A percentile compares a stretch with the other conserved stretches of the same genome.
These are phyloP conservation scores for Trifolium fragiferum DNA, from an alignment of 306 rosid species.

Conservation along the genomic window DNA sequence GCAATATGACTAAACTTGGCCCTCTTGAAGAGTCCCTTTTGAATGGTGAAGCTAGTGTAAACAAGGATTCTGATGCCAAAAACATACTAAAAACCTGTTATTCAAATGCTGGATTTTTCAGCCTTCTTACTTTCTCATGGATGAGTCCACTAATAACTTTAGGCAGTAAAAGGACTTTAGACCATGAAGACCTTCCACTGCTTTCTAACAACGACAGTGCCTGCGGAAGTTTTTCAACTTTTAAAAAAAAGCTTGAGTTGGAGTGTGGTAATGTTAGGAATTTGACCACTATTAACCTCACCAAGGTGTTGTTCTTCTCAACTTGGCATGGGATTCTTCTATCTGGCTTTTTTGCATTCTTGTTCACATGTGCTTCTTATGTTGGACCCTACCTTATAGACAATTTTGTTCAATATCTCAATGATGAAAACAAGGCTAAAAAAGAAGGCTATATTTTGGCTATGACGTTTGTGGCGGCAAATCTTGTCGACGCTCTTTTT, in stretches of 20 bases:
- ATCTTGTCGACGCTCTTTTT: slow-evolving; percentile 68
- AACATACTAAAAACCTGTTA: slow-evolving; percentile 50
- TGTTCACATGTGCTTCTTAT: slow-evolving; percentile 63
- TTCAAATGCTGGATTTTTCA: slow-evolving; percentile 69
- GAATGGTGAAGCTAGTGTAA: slow-evolving; percentile 48
- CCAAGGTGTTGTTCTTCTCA: slow-evolving; percentile 57
- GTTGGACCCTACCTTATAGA: slow-evolving; percentile 87
- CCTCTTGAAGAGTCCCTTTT: slow-evolving; percentile 70
- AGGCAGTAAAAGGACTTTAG: slow-evolving; percentile 71
- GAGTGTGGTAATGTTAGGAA: slow-evolving; percentile 46
- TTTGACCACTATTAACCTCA: slow-evolving; percentile 61
- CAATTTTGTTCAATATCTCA: slow-evolving; percentile 71
- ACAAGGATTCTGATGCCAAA: slow-evolving; percentile 38
- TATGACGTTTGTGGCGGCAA: slow-evolving; percentile 61
- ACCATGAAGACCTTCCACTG: slow-evolving; percentile 80
- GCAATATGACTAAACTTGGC: slow-evolving; percentile 41
- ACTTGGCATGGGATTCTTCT: slow-evolving; percentile 63
- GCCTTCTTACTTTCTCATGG: slow-evolving; percentile 80
- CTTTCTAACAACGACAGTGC: slow-evolving; percentile 61
- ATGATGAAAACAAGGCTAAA: slow-evolving; percentile 54
- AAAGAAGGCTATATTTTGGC: slow-evolving; percentile 70
- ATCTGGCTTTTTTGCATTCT: slow-evolving; percentile 50
- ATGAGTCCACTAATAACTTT: slow-evolving; percentile 62
- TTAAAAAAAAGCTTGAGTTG: slow-evolving; percentile 57
- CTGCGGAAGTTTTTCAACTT: slow-evolving; percentile 49